Evolutionary conservation across 2,329 filamentous ascomycete genomes (phyloP).

Genomic region (Mycocentrospora acerina): DNA sequence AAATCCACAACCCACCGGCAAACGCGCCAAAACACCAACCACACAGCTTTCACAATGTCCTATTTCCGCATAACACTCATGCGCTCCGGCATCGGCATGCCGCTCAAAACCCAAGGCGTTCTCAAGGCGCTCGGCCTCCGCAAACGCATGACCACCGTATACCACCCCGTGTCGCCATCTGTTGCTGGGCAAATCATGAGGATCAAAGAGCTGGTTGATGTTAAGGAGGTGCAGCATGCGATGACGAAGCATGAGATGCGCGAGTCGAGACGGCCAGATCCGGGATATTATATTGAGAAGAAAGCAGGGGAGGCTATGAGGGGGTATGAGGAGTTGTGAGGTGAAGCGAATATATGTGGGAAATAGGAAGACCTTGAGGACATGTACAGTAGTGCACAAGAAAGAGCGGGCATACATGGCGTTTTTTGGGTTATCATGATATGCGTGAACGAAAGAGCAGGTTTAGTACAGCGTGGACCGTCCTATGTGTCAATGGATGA

Average conservation of each 20-base stretch:
- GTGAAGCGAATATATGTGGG: no score
- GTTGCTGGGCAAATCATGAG: conserved; percentile 89
- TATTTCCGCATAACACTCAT: conserved; percentile 92
- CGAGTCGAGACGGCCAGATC: conserved; percentile 70
- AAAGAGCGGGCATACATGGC: not conserved
- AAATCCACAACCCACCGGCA: conserved; percentile 2
- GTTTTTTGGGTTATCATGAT: not conserved
- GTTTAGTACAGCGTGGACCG: no score
- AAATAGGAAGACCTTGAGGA: not conserved
- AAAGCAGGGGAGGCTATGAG: conserved; percentile 26
- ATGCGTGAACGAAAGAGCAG: no score
- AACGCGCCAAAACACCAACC: conserved; percentile 1
- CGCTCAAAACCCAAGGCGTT: conserved; percentile 72
- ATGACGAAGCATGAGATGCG: conserved; percentile 69
- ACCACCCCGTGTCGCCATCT: conserved; percentile 78
- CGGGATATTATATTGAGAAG: conserved; percentile 78
- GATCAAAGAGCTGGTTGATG: conserved; percentile 87
- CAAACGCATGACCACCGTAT: conserved; percentile 82
- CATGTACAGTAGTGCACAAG: not conserved
- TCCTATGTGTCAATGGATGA: no score
- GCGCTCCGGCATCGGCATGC: conserved; percentile 86
- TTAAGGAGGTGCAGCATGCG: conserved; percentile 70
- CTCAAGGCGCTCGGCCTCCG: conserved; percentile 83
- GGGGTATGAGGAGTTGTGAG: conserved; percentile 11
- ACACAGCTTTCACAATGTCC: conserved; percentile 54